A percentile compares a stretch with the other conserved stretches of the same genome.
Evolutionary conservation across 305 asterid species (phyloP).

Genomic region (Fraxinus xanthoxyloides): DNA sequence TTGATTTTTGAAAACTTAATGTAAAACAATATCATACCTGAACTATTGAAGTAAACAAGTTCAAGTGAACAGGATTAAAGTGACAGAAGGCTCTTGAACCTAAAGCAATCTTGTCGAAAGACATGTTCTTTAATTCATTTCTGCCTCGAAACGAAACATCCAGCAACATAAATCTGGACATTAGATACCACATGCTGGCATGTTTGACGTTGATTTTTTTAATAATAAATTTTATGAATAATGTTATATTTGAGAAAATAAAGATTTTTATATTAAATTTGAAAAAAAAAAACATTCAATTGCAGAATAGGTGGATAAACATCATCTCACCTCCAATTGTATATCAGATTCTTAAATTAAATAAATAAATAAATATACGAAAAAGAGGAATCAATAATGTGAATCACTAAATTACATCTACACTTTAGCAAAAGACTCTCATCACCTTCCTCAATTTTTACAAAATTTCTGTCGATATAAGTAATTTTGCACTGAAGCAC

Average conservation of each 20-base stretch:
- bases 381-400: too few species aligned
- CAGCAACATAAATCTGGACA: constrained; percentile 38
- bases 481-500: too few species aligned
- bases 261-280: not conserved
- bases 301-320: not conserved
- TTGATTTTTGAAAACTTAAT: too few species aligned
- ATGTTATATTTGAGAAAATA: not conserved
- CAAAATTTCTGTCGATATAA: too few species aligned
- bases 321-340: not conserved
- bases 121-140: constrained; percentile 9
- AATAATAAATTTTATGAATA: not conserved
- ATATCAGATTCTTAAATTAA: too few species aligned
- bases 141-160: constrained; percentile 34
- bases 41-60: not conserved
- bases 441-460: too few species aligned
- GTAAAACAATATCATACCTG: not conserved
- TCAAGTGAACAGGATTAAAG: not conserved
- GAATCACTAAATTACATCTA: too few species aligned
- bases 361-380: too few species aligned
- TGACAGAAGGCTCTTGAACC: not conserved
- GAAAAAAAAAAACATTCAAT: not conserved
- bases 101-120: not conserved
- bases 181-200: not conserved
- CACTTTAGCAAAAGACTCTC: too few species aligned
- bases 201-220: not conserved